Base-by-base conservation (phyloP, 768 basidiomycete genomes). In the Crucibulum laeve region DNA sequence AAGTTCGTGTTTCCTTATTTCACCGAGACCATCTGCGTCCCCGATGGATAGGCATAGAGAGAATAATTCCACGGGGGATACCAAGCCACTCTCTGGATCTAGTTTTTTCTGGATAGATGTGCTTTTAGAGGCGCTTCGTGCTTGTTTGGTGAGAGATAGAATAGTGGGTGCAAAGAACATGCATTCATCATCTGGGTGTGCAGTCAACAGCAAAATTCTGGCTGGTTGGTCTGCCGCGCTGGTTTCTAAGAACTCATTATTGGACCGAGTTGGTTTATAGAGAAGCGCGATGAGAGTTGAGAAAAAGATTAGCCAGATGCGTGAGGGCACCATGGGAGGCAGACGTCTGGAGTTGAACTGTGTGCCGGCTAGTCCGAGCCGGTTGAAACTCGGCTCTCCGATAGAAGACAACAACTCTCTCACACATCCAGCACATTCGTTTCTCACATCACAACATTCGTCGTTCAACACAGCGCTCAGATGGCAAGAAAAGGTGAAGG, bases 171-270 rank as follows among this genome's bases (percentile, higher is more conserved):
- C 82, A 60, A 97, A 97, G 73, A 97, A 97, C 74, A 94, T 78
- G 59, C 82, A 83, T 66, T 96, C 93, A 59, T 97, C 93, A 58
- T 96, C 93, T 2, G 93, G 93, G 58, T 97, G 93, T 21, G 93
- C 91, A 0, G 93, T 95, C 35, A 97, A 61, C 3, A 96, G 60
- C 26, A 92, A 68, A 25, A 88, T 58, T 26, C 62, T 62, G 4
- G 46, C 35, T 25, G 43, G 26, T 35, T 58, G 57, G 23, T 59
- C 59, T 38, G 52, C 25, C 36, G 38, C 45, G 8, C 40, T 10
- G 33, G 42, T 42, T 40, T 34, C 49, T 51, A 38, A 50, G 52
- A 51, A 60, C 13, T 38, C 49, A 38, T 52, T 53, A 37, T 63
- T 57, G 0, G 61, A 60, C 19, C 62, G 53, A 0, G 61, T 40